Conservation (phyloP, 192 early-diverging fungal genomes). For the Glomus cerebriforme region DNA sequence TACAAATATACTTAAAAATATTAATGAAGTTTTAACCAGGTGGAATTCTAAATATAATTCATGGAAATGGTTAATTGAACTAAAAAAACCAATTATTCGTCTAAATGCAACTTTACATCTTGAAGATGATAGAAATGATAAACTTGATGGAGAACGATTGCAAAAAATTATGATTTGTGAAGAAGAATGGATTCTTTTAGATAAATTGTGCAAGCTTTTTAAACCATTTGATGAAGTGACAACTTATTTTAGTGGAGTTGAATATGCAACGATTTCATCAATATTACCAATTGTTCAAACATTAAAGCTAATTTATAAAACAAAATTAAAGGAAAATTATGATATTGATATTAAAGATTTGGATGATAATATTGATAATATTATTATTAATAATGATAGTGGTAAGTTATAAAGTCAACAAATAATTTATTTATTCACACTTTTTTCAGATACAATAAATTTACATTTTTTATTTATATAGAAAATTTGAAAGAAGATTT, state of each 20-base stretch:
- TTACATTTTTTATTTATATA: neutral
- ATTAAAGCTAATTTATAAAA: neutral
- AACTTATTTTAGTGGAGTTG: neutral
- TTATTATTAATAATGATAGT: too few relatives aligned
- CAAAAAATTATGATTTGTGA: too few relatives aligned
- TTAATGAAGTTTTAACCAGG: neutral
- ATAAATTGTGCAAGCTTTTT: neutral
- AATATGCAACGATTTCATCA: neutral
- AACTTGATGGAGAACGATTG: neutral
- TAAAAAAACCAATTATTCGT: too few relatives aligned
- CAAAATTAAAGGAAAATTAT: neutral
- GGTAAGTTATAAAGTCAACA: too few relatives aligned
- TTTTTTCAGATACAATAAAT: too few relatives aligned
- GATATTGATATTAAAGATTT: neutral
- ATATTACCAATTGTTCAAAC: neutral
- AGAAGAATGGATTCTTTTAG: too few relatives aligned
- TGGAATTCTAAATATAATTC: too few relatives aligned
- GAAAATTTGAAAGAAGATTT: neutral
- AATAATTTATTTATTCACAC: too few relatives aligned
- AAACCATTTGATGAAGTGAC: neutral
- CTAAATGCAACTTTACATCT: neutral
- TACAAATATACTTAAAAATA: slow-evolving; percentile 2
- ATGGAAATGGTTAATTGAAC: too few relatives aligned
- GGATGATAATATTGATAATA: too few relatives aligned
- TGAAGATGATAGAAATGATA: neutral